Conservation (phyloP, 805 yeast genomes). For the Metschnikowia kofuensis region DNA sequence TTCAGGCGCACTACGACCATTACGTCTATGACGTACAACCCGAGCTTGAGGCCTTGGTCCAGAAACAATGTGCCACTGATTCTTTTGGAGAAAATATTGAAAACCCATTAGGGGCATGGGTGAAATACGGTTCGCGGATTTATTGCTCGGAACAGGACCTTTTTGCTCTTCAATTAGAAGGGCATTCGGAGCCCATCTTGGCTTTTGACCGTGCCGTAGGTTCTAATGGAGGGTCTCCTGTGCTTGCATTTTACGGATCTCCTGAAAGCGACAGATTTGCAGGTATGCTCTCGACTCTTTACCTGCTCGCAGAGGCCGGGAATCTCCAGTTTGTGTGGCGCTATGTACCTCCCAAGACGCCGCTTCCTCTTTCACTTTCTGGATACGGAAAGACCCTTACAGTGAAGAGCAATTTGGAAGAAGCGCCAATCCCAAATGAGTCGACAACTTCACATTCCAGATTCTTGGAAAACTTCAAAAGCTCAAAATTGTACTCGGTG, state of each 20-base stretch:
- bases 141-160: constrained; percentile 71
- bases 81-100: constrained; percentile 30
- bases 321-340: constrained; percentile 76
- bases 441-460: not conserved
- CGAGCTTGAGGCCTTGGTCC: constrained; percentile 16
- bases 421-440: not conserved
- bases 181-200: constrained; percentile 17
- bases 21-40: constrained; percentile 40
- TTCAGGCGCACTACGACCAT: constrained; percentile 60
- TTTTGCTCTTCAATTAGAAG: constrained; percentile 66
- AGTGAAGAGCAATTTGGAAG: constrained; percentile 3
- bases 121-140: constrained; percentile 47
- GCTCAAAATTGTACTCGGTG: too few relatives aligned
- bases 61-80: constrained; percentile 25
- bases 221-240: constrained; percentile 41
- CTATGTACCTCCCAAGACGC: constrained; percentile 48
- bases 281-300: constrained; percentile 56
- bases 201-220: constrained; percentile 71
- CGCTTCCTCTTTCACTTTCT: constrained; percentile 21
- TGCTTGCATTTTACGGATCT: constrained; percentile 68
- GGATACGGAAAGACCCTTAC: constrained; percentile 58
- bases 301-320: constrained; percentile 57
- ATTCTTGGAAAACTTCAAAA: constrained; percentile 1
- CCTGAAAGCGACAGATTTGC: constrained; percentile 47
- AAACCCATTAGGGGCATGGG: constrained; percentile 40